Conservation (phyloP, 495 filamentous ascomycete genomes). For the Aeminium ludgeri region DNA sequence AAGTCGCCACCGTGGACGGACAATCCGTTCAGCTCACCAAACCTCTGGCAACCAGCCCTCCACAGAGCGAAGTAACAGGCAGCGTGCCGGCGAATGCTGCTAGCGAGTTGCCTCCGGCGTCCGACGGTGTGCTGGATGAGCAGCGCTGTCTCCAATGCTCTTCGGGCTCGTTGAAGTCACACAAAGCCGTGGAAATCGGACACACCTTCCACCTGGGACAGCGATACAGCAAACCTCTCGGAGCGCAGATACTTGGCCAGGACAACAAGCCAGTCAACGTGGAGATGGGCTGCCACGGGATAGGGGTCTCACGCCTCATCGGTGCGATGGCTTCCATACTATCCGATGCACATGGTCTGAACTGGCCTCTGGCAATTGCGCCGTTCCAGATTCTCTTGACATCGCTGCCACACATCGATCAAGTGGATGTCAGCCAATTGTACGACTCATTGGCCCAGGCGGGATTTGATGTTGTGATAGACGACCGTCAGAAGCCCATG, state of each 20-base stretch:
- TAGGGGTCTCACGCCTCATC: conserved; percentile 83
- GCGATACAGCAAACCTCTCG: conserved; percentile 61
- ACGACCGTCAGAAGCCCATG: conserved; percentile 55
- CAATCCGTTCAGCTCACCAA: no score
- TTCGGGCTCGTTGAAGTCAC: conserved; percentile 38
- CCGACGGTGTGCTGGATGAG: no score
- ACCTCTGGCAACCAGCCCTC: no score
- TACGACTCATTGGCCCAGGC: conserved; percentile 32
- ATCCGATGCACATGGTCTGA: conserved; percentile 58
- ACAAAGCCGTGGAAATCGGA: conserved; percentile 70
- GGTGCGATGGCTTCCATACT: conserved; percentile 63
- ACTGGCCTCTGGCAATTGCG: conserved; percentile 76
- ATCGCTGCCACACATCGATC: conserved; percentile 28
- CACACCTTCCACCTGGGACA: conserved; percentile 93
- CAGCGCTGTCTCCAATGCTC: no score
- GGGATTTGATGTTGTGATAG: conserved; percentile 43
- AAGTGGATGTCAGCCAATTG: conserved; percentile 33
- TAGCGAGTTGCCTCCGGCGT: no score
- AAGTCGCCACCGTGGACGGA: no score
- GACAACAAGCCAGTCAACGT: conserved; percentile 33
- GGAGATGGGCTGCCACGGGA: conserved; percentile 93
- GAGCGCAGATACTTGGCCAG: conserved; percentile 29
- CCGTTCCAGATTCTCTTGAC: conserved; percentile 68
- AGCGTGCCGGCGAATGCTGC: no score
- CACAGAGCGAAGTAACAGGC: no score